phyloP scores from a whole-genome alignment of 208 protist species.

The Balamuthia mandrillaris region DNA sequence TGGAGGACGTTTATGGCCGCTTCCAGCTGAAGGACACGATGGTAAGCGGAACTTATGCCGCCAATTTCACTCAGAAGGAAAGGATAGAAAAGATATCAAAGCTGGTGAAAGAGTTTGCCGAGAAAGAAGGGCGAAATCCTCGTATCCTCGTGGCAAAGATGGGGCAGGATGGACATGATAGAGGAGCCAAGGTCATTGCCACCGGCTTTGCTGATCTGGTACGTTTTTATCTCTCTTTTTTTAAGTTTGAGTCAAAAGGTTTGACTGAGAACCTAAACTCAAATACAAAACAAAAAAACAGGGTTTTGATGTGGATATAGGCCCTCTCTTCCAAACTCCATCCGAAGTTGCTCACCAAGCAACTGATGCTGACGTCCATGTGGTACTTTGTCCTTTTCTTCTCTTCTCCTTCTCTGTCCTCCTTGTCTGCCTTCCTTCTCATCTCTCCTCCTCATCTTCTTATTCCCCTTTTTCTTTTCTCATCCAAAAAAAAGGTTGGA shows the following conservation, averaged over 20 bases:
- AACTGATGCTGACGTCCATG: conserved; percentile 92
- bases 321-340: conserved; percentile 61
- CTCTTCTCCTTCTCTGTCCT: too few species aligned
- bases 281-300: too few species aligned
- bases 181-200: conserved; percentile 89
- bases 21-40: conserved; percentile 40
- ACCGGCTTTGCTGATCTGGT: conserved; percentile 91
- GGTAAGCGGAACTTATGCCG: neutral
- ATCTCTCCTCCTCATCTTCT: too few species aligned
- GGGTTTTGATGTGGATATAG: conserved; percentile 94
- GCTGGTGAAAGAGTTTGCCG: neutral
- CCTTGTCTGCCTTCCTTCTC: too few species aligned
- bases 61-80: conserved; percentile 6
- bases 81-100: neutral
- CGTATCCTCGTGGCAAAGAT: conserved; percentile 93
- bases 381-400: too few species aligned
- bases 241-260: too few species aligned
- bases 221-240: too few species aligned
- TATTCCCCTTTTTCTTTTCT: too few species aligned
- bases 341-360: conserved; percentile 76
- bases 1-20: conserved; percentile 51
- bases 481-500: too few species aligned
- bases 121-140: conserved; percentile 71
- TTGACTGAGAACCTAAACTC: too few species aligned
- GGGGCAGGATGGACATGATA: conserved; percentile 93